Conservation (phyloP, 768 basidiomycete genomes). For the Podaxis pistillaris region DNA sequence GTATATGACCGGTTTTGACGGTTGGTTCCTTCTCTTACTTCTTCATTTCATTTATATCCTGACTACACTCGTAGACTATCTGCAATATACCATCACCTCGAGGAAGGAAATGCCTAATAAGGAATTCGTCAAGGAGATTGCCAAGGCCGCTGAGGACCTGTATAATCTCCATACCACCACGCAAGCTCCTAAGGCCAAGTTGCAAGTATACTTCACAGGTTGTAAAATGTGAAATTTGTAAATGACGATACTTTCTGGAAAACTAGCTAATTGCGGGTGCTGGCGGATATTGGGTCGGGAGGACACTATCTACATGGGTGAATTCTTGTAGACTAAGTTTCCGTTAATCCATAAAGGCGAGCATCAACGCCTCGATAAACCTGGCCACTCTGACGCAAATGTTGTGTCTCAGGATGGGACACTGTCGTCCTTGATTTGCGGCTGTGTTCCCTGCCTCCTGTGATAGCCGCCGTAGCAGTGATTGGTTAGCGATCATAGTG, state of each 20-base stretch:
- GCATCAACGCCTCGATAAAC: no score
- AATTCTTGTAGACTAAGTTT: no score
- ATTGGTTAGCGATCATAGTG: no score
- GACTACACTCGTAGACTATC: slow-evolving; percentile 47
- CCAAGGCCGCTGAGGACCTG: slow-evolving; percentile 60
- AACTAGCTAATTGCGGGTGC: not conserved
- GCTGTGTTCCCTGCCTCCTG: no score
- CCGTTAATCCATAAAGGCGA: no score
- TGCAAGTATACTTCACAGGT: slow-evolving; percentile 24
- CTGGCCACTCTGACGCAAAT: no score
- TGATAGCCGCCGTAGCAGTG: no score
- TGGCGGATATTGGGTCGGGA: not conserved
- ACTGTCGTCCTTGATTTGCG: no score
- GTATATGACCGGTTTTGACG: slow-evolving; percentile 89
- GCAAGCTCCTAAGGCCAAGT: slow-evolving; percentile 27
- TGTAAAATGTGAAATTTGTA: not conserved
- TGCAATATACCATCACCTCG: slow-evolving; percentile 89
- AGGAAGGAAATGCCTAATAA: slow-evolving; percentile 81
- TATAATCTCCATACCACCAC: slow-evolving; percentile 51
- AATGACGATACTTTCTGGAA: not conserved
- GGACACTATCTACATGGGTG: not conserved
- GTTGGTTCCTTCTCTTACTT: slow-evolving; percentile 34
- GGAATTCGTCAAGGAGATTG: slow-evolving; percentile 70
- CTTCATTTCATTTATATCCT: slow-evolving; percentile 5
- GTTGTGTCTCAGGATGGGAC: no score